Evolutionary conservation across 768 basidiomycete species (phyloP).

Genomic region (Rhodotorula babjevae): DNA sequence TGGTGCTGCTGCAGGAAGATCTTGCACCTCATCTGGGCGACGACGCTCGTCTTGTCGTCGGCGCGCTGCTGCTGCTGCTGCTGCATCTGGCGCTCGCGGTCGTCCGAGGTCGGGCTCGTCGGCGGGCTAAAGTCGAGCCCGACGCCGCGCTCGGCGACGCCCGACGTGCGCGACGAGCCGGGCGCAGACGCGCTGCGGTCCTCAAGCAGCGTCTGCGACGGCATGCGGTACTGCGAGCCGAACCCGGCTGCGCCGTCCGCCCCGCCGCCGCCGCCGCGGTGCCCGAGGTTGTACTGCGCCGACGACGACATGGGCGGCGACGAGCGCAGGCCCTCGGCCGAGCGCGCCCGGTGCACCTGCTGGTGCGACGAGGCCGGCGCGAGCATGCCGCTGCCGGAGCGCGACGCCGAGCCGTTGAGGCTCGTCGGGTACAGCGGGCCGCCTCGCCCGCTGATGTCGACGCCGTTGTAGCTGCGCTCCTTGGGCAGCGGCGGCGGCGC

Average conservation of each 20-base stretch:
- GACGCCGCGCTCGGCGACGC: neutral
- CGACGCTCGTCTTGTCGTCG: constrained; percentile 62
- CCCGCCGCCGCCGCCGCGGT: no score
- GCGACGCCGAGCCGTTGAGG: neutral
- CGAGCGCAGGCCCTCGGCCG: constrained; percentile 43
- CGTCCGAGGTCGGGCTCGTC: constrained; percentile 62
- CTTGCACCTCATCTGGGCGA: constrained; percentile 95
- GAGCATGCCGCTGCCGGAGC: constrained; percentile 23
- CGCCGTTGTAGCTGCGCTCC: constrained; percentile 31
- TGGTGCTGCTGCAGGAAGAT: constrained; percentile 92
- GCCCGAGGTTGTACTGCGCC: no score
- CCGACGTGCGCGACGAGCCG: neutral
- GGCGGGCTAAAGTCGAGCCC: constrained; percentile 65
- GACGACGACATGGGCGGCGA: neutral
- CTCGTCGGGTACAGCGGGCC: constrained; percentile 30
- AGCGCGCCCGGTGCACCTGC: constrained; percentile 44
- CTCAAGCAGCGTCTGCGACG: constrained; percentile 28
- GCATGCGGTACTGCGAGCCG: constrained; percentile 20
- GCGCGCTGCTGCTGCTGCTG: no score
- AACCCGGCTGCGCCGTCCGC: neutral
- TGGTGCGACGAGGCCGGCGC: constrained; percentile 12
- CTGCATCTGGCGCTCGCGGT: constrained; percentile 48
- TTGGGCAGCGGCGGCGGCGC: constrained; percentile 32
- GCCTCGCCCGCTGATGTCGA: constrained; percentile 27
- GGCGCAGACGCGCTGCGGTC: constrained; percentile 6